Base-by-base conservation (phyloP, 495 filamentous ascomycete species). In the Penicillium mononematosum region DNA sequence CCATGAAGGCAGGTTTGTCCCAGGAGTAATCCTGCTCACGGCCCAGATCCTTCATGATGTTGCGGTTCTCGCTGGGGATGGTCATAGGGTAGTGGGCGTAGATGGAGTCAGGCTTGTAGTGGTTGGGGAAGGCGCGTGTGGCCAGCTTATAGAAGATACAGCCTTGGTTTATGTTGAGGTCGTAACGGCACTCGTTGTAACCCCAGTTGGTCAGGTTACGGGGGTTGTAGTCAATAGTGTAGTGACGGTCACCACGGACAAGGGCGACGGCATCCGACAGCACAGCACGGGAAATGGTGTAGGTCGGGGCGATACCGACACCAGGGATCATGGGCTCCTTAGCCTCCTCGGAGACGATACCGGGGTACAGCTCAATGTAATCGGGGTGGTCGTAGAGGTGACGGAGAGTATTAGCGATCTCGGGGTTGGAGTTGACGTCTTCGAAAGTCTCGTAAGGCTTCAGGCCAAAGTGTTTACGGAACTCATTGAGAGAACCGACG, bases 21-120 rank as follows among this genome's bases (percentile, higher is more conserved):
- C 81, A 96, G 60, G 83, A 85, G 71, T 90, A 95, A 56, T 90
- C 76, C 34, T 86, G 77, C 50, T 83, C 88, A 46, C 84, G 80
- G 45, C 84, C 83, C n/a, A 95, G 82, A 51, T 81, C 74, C 62
- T 84, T 88, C 66, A 87, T 80, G 59, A 95, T 93, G 62, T 83
- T 84, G 41, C 76, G 70, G 61, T 88, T 94, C 70, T 94, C 90
- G 31, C 71, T 62, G 10, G 88, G 88, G 24, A 88, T 85, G 6
- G 88, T 90, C 83, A 96, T 88, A 5, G 91, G 91, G 65, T 89
- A 94, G 62, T 91, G 88, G n/a, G 89, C 89, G 58, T 94, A 95
- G 56, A 92, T 84, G 1, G 88, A 92, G 71, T 94, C 87, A 29
- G 75, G 66, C 68, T 85, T 87, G 83, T 89, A 93, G 67, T 86